Evolutionary conservation across 164 flowering plant genomes (phyloP).

Genomic region (Magnolia sinica): DNA sequence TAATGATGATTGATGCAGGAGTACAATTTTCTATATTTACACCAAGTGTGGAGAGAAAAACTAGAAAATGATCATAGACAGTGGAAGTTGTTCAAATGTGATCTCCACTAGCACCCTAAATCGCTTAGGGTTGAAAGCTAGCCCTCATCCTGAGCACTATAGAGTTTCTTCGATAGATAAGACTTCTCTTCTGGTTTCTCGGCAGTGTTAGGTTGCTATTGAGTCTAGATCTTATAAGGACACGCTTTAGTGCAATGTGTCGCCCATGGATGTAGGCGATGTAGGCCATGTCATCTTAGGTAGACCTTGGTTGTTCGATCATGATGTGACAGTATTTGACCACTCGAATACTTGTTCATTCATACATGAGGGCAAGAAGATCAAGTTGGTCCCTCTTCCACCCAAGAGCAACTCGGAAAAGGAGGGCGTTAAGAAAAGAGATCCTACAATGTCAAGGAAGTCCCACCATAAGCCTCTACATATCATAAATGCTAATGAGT

Average conservation of each 20-base stretch:
- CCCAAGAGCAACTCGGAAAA: background rate
- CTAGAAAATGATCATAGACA: background rate
- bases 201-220: background rate
- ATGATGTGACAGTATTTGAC: background rate
- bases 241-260: background rate
- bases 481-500: background rate
- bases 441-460: background rate
- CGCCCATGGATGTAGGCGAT: slow-evolving; percentile 5
- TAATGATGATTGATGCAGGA: background rate
- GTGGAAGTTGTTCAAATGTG: slow-evolving; percentile 4
- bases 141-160: background rate
- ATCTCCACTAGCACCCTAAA: background rate
- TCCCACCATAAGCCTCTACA: background rate
- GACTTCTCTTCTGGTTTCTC: background rate
- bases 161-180: background rate
- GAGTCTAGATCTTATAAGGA: slow-evolving; percentile 1
- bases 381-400: background rate
- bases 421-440: background rate
- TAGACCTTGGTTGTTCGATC: background rate
- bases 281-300: slow-evolving; percentile 3
- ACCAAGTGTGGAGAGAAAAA: slow-evolving; percentile 4
- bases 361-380: background rate
- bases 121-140: background rate
- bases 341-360: slow-evolving; percentile 1
- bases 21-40: background rate